phyloP scores from a whole-genome alignment of 495 filamentous ascomycete species.

The Evansstolkia leycettana region DNA sequence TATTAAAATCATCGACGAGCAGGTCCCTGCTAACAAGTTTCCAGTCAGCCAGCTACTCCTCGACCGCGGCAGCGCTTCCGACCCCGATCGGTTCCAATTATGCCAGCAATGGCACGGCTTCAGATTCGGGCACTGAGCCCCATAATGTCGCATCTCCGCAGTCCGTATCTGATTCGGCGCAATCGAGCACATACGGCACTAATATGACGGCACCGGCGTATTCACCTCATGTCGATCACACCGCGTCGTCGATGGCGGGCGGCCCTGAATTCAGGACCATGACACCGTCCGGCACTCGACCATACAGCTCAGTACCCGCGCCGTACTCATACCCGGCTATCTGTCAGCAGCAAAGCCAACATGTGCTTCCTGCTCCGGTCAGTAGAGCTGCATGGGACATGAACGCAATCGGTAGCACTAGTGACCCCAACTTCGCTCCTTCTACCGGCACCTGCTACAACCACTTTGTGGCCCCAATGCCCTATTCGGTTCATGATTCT shows the following conservation, averaged over 20 bases:
- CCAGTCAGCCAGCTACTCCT: conserved; percentile 41
- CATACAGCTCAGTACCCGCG: conserved; percentile 18
- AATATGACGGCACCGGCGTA: conserved; percentile 16
- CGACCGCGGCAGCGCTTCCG: conserved; percentile 32
- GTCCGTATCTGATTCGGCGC: conserved; percentile 27
- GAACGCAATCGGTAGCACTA: conserved; percentile 12
- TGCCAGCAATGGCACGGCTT: conserved; percentile 24
- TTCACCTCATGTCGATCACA: conserved; percentile 13
- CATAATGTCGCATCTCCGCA: conserved; percentile 30
- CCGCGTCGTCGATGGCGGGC: conserved; percentile 12
- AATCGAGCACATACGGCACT: conserved; percentile 20
- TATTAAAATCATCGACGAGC: too few species aligned
- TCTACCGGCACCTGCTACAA: conserved; percentile 17
- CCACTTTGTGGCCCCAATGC: conserved; percentile 24
- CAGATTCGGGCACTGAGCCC: conserved; percentile 29
- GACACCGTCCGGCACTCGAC: conserved; percentile 18
- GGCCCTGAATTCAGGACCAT: conserved; percentile 20
- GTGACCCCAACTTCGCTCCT: conserved; percentile 9
- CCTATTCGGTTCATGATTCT: conserved; percentile 21
- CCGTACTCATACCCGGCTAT: conserved; percentile 24
- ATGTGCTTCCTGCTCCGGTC: conserved; percentile 13
- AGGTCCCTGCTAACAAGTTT: too few species aligned
- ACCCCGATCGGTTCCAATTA: conserved; percentile 27
- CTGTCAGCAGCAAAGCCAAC: conserved; percentile 20
- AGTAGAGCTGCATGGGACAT: conserved; percentile 21